Conservation (phyloP, 139 green algal genomes). For the Chlorella sorokiniana region DNA sequence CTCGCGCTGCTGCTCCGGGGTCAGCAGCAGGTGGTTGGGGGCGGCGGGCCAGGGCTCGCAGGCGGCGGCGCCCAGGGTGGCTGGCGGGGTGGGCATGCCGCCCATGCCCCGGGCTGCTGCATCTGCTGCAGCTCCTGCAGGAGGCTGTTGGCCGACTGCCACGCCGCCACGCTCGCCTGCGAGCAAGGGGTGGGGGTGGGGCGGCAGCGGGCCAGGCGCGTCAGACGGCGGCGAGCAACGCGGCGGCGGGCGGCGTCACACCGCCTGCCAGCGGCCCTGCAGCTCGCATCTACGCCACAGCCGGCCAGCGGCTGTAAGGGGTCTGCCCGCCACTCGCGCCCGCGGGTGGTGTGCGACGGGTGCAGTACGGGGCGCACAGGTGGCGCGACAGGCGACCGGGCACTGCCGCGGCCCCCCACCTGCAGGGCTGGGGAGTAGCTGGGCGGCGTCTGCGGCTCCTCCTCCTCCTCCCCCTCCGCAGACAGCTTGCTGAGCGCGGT, state of each 20-base stretch:
- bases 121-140: neutral
- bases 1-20: neutral
- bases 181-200: neutral
- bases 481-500: neutral
- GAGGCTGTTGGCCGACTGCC: slow-evolving; percentile 16
- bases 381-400: too few relatives aligned
- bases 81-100: neutral
- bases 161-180: slow-evolving; percentile 25
- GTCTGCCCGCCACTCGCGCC: too few relatives aligned
- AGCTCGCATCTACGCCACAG: too few relatives aligned
- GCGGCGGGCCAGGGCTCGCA: neutral
- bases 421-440: neutral
- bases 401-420: neutral
- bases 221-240: too few relatives aligned
- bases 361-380: too few relatives aligned
- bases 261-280: neutral
- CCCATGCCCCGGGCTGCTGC: neutral
- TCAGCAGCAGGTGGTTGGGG: neutral
- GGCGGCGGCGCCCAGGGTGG: neutral
- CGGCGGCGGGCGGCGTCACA: neutral
- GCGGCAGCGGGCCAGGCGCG: too few relatives aligned
- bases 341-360: too few relatives aligned
- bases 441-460: neutral
- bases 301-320: too few relatives aligned
- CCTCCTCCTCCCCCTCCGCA: neutral